Evolutionary conservation across 371 early-diverging fungal genomes (phyloP).

Genomic region (Choanephora cucurbitarum): DNA sequence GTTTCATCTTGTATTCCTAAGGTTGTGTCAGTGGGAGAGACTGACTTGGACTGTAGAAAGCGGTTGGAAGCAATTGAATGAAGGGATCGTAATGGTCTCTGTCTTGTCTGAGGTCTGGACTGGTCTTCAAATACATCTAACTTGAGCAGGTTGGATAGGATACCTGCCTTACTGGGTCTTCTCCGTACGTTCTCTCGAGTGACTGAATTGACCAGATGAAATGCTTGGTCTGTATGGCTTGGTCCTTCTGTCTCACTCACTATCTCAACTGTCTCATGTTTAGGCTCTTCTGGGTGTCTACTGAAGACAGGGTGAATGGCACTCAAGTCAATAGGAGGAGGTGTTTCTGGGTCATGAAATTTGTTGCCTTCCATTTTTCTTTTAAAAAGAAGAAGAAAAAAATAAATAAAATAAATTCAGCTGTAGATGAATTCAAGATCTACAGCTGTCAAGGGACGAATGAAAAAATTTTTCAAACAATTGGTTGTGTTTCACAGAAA

Average conservation of each 20-base stretch:
- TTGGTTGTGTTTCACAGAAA: too few relatives aligned
- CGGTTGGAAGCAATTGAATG: conserved; percentile 22
- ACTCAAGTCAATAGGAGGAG: conserved; percentile 23
- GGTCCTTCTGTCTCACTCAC: conserved; percentile 3
- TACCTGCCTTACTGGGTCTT: conserved; percentile 44
- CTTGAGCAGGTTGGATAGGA: conserved; percentile 50
- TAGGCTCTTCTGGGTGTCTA: not conserved
- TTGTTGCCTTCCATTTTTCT: conserved; percentile 28
- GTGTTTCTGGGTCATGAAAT: conserved; percentile 33
- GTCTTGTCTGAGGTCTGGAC: not conserved
- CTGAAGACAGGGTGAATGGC: not conserved
- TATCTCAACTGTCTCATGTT: too few relatives aligned
- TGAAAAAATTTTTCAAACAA: too few relatives aligned
- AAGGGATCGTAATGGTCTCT: conserved; percentile 11
- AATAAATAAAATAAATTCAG: not conserved
- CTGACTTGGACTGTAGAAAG: conserved; percentile 23
- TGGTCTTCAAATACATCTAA: conserved; percentile 30
- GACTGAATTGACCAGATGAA: conserved; percentile 31
- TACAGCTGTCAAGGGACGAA: too few relatives aligned
- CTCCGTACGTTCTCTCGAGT: conserved; percentile 16
- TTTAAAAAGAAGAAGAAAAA: not conserved
- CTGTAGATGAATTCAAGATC: not conserved
- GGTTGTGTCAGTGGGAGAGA: conserved; percentile 10
- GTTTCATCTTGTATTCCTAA: conserved; percentile 27
- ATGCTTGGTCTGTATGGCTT: conserved; percentile 31